These are phyloP conservation scores for Ceriops tagal DNA, from an alignment of 345 rosid genomes.

Conservation along the genomic window DNA sequence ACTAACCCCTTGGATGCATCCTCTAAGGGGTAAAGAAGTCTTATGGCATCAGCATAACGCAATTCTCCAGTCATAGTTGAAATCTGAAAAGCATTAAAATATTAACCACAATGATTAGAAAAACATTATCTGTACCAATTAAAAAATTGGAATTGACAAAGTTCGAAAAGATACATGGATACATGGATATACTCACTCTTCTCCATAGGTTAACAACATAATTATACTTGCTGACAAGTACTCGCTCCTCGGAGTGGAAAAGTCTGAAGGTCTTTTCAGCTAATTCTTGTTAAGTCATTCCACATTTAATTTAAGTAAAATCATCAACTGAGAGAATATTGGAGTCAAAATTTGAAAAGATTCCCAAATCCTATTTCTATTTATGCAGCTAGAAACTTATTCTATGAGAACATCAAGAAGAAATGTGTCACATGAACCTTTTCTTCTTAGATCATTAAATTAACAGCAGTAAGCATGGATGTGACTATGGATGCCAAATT, in stretches of 20 bases:
- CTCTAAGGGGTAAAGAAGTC: conserved; percentile 64
- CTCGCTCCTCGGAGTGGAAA: conserved; percentile 64
- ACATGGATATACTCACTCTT: conserved; percentile 54
- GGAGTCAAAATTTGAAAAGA: no score
- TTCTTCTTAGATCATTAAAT: not conserved
- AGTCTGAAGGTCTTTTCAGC: conserved; percentile 72
- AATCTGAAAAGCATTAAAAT: conserved; percentile 46
- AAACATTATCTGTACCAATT: not conserved
- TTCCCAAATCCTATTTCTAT: not conserved
- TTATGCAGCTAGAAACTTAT: not conserved
- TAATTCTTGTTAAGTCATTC: conserved; percentile 44
- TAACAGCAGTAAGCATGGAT: not conserved
- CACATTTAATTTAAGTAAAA: no score
- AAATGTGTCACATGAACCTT: not conserved
- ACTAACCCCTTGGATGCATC: conserved; percentile 71
- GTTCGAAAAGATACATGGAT: conserved; percentile 1
- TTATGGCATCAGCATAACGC: conserved; percentile 76
- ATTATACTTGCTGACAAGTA: conserved; percentile 79
- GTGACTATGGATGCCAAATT: not conserved
- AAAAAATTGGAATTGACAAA: not conserved
- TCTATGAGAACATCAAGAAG: not conserved
- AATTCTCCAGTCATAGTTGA: conserved; percentile 70
- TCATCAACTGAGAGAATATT: no score
- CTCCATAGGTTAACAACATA: conserved; percentile 83
- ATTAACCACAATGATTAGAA: not conserved